phyloP scores from a whole-genome alignment of 768 basidiomycete species.

The Butyriboletus loyo region DNA sequence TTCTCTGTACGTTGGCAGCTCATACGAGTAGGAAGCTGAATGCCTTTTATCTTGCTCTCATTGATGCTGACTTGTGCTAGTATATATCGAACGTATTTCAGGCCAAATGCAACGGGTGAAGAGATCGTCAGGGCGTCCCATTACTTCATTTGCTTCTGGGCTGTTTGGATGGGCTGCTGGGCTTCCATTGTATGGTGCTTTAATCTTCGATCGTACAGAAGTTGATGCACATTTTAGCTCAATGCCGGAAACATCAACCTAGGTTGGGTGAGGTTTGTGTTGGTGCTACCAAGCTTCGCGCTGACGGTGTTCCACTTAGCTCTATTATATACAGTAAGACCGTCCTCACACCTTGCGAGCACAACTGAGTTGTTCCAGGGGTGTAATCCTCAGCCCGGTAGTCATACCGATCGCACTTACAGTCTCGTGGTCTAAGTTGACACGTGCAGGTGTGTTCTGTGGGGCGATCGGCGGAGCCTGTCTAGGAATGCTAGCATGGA shows the following conservation, averaged over 20 bases:
- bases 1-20: conserved; percentile 23
- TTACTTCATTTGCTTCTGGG: conserved; percentile 42
- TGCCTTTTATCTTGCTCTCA: neutral
- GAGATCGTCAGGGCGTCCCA: conserved; percentile 42
- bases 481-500: conserved; percentile 48
- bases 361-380: conserved; percentile 29
- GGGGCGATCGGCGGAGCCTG: conserved; percentile 42
- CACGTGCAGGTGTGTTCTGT: conserved; percentile 36
- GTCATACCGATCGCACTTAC: conserved; percentile 50
- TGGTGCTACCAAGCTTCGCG: neutral
- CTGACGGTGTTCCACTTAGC: conserved; percentile 15
- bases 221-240: conserved; percentile 28
- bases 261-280: conserved; percentile 38
- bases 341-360: neutral
- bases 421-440: conserved; percentile 46
- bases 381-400: conserved; percentile 47
- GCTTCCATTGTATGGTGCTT: conserved; percentile 30
- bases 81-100: conserved; percentile 39
- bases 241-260: conserved; percentile 45
- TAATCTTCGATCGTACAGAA: neutral
- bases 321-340: conserved; percentile 46
- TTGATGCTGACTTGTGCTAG: conserved; percentile 10
- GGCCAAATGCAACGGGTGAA: conserved; percentile 34
- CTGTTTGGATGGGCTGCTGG: conserved; percentile 44
- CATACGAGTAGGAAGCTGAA: conserved; percentile 40